Evolutionary conservation across 371 early-diverging fungal species (phyloP).

Genomic region (Mortierella polycephala): DNA sequence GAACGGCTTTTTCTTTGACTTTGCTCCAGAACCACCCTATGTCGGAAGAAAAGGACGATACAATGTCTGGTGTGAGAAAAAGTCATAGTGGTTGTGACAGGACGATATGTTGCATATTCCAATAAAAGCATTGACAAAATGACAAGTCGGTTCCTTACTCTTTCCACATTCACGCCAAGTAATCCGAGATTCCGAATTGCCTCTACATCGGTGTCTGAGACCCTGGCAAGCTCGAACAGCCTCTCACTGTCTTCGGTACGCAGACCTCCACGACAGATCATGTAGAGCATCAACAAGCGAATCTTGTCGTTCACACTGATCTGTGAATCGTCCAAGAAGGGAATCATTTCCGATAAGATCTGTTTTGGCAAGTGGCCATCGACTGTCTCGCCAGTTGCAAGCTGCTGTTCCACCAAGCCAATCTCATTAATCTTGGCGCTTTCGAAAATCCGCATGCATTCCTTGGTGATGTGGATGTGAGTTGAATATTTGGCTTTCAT

Average conservation of each 20-base stretch:
- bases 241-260: conserved; percentile 72
- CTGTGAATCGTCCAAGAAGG: conserved; percentile 45
- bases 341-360: conserved; percentile 83
- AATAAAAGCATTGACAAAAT: not conserved
- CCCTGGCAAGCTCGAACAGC: conserved; percentile 78
- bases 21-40: conserved; percentile 38
- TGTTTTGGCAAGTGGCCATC: conserved; percentile 83
- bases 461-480: conserved; percentile 92
- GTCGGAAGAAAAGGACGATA: not conserved
- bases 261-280: conserved; percentile 77
- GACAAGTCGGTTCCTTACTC: conserved; percentile 23
- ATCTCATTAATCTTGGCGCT: conserved; percentile 75
- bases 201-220: conserved; percentile 78
- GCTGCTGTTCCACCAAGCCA: conserved; percentile 87
- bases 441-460: conserved; percentile 86
- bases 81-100: not conserved
- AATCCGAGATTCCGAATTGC: conserved; percentile 81
- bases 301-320: conserved; percentile 77
- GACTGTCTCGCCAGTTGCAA: conserved; percentile 89
- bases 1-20: conserved; percentile 39
- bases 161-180: conserved; percentile 71
- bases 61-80: not conserved
- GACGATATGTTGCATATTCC: not conserved
- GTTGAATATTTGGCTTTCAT: conserved; percentile 88
- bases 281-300: conserved; percentile 87